Conservation (phyloP, 2,329 filamentous ascomycete species). For the Botrytis deweyae region DNA sequence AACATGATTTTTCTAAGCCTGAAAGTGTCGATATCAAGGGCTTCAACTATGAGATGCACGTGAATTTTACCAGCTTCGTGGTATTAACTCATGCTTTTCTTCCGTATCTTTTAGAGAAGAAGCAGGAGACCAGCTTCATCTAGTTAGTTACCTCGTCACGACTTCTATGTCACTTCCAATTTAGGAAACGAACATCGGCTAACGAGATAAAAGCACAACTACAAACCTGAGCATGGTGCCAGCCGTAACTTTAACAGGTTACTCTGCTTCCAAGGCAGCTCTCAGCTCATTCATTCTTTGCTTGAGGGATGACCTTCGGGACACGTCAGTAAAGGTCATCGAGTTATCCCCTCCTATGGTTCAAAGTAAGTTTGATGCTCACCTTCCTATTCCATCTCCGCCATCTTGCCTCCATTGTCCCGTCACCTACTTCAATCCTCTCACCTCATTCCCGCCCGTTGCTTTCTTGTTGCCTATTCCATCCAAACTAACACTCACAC, state of each 20-base stretch:
- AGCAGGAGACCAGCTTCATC: conserved; percentile 25
- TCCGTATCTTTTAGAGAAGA: conserved; percentile 30
- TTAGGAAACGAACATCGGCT: neutral
- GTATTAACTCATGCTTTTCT: conserved; percentile 36
- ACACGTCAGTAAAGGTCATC: conserved; percentile 42
- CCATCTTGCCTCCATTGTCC: neutral
- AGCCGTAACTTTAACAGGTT: conserved; percentile 39
- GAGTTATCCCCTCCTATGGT: conserved; percentile 44
- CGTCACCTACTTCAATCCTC: neutral
- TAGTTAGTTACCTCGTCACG: conserved; percentile 22
- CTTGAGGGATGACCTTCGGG: conserved; percentile 44
- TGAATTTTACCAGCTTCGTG: conserved; percentile 37
- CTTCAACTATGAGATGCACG: conserved; percentile 11
- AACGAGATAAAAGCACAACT: conserved; percentile 26
- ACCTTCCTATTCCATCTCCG: neutral
- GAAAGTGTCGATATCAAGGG: conserved; percentile 23
- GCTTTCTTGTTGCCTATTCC: conserved; percentile 46
- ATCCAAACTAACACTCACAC: neutral
- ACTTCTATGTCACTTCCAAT: neutral
- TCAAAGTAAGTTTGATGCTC: conserved; percentile 28
- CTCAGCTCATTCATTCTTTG: conserved; percentile 45
- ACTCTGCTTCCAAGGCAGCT: conserved; percentile 48
- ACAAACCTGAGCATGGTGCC: conserved; percentile 29
- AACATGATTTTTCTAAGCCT: conserved; percentile 30
- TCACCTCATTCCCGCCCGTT: conserved; percentile 36